phyloP scores from a whole-genome alignment of 495 filamentous ascomycete genomes.

The Letharia columbiana region DNA sequence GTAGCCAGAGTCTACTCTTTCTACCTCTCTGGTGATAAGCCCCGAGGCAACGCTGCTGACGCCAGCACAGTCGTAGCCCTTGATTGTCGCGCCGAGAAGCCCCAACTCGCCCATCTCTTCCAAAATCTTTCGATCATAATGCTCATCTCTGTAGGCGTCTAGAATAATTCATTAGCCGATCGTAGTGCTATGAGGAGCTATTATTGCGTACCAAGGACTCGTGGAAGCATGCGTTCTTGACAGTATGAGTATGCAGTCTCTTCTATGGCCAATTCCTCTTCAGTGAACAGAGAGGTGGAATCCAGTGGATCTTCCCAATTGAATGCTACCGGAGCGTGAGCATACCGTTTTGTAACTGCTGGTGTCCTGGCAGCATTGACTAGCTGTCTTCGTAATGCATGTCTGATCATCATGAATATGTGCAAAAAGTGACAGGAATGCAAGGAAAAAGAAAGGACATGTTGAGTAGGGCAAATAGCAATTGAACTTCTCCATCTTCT shows the following conservation, averaged over 20 bases:
- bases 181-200: not conserved
- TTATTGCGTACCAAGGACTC: slow-evolving; percentile 67
- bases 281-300: slow-evolving; percentile 63
- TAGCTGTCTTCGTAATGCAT: slow-evolving; percentile 12
- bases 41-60: slow-evolving; percentile 85
- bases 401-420: slow-evolving; percentile 8
- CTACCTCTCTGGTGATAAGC: slow-evolving; percentile 90
- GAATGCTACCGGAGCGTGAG: slow-evolving; percentile 53
- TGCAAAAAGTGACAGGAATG: not conserved
- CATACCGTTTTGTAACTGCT: slow-evolving; percentile 31
- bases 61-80: slow-evolving; percentile 93
- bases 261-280: slow-evolving; percentile 82
- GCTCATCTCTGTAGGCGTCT: slow-evolving; percentile 93
- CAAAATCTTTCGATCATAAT: slow-evolving; percentile 83
- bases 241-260: slow-evolving; percentile 88
- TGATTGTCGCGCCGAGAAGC: slow-evolving; percentile 79
- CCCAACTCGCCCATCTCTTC: slow-evolving; percentile 95
- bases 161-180: slow-evolving; percentile 2
- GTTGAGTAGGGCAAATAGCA: not conserved
- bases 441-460: not conserved
- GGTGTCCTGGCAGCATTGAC: not conserved
- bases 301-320: slow-evolving; percentile 89
- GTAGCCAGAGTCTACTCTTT: slow-evolving; percentile 93
- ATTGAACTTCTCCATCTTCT: not conserved
- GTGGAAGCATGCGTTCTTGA: slow-evolving; percentile 76